Conservation (phyloP, 495 filamentous ascomycete genomes). For the Xylona heveae region DNA sequence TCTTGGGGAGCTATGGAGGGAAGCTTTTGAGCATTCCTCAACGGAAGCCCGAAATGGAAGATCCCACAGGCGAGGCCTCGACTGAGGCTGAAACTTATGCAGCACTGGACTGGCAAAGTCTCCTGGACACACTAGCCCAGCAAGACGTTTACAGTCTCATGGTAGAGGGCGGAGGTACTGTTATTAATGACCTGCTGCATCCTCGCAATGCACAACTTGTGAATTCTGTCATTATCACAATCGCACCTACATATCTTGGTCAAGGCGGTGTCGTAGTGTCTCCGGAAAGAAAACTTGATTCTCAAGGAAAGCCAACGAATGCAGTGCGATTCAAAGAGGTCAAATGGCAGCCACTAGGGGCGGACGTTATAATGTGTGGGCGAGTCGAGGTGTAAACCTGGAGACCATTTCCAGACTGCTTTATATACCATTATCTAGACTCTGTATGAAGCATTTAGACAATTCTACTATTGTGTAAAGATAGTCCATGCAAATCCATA, state of each 20-base stretch:
- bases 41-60: conserved; percentile 5
- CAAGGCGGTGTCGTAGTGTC: conserved; percentile 52
- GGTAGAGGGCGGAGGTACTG: conserved; percentile 65
- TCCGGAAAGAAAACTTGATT: conserved; percentile 28
- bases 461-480: no score
- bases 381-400: neutral
- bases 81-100: neutral
- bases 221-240: conserved; percentile 55
- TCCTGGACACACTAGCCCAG: conserved; percentile 32
- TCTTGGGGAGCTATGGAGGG: conserved; percentile 19
- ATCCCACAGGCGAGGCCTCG: conserved; percentile 1
- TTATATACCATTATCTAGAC: no score
- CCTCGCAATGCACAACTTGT: conserved; percentile 39
- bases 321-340: conserved; percentile 43
- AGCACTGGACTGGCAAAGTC: conserved; percentile 32
- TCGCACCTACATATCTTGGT: conserved; percentile 71
- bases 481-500: no score
- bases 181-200: conserved; percentile 54
- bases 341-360: conserved; percentile 50
- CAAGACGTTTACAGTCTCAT: conserved; percentile 59
- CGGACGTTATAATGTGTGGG: conserved; percentile 64
- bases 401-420: no score
- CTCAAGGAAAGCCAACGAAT: conserved; percentile 26
- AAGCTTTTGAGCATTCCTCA: no score
- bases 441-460: no score